Evolutionary conservation across 2,329 filamentous ascomycete genomes (phyloP).

Genomic region (Scedosporium dehoogii): DNA sequence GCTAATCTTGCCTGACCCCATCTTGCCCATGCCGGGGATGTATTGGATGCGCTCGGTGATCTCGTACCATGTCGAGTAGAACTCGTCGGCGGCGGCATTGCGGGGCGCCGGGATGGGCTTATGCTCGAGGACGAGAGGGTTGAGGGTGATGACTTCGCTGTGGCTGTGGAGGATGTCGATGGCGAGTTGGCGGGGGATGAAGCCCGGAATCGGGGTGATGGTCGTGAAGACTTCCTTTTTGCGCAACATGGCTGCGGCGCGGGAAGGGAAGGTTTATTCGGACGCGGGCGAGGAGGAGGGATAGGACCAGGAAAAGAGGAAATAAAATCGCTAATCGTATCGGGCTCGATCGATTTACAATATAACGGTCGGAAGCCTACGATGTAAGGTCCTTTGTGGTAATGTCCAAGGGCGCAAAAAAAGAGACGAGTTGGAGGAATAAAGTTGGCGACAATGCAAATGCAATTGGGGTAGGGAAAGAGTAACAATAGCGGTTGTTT

Average conservation of each 20-base stretch:
- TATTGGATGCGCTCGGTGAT: slow-evolving; percentile 61
- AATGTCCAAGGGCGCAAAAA: too few relatives aligned
- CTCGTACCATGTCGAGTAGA: slow-evolving; percentile 66
- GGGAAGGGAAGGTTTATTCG: background rate
- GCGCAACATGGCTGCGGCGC: slow-evolving; percentile 34
- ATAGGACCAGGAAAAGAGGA: background rate
- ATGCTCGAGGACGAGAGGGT: slow-evolving; percentile 56
- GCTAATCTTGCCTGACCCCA: slow-evolving; percentile 54
- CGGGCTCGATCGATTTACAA: too few relatives aligned
- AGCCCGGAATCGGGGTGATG: slow-evolving; percentile 59
- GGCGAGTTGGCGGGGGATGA: slow-evolving; percentile 61
- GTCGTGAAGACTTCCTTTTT: slow-evolving; percentile 59
- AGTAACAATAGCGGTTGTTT: background rate
- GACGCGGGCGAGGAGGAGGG: background rate
- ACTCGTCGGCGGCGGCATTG: slow-evolving; percentile 59
- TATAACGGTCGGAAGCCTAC: too few relatives aligned
- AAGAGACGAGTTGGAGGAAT: too few relatives aligned
- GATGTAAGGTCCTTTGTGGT: too few relatives aligned
- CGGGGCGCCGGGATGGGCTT: slow-evolving; percentile 56
- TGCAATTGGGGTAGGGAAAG: too few relatives aligned
- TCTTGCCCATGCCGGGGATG: slow-evolving; percentile 54
- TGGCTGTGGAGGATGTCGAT: slow-evolving; percentile 64
- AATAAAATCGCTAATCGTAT: too few relatives aligned
- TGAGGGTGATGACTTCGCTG: slow-evolving; percentile 60
- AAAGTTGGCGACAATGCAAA: too few relatives aligned